Base-by-base conservation (phyloP, 345 rosid species). In the Lepidium sativum region DNA sequence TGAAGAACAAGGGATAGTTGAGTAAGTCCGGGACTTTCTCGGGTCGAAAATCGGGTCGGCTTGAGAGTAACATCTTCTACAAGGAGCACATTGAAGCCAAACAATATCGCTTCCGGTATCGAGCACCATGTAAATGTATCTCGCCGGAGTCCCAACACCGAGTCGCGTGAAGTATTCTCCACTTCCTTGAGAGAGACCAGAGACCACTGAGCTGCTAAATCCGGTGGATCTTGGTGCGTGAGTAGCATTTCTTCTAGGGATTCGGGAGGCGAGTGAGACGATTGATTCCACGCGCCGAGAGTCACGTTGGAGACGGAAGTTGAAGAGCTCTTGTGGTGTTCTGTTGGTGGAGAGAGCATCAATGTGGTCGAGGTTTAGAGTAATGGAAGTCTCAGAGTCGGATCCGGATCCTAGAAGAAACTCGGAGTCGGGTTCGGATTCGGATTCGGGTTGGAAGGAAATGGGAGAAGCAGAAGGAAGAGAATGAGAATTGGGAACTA, bases 161-260 rank as follows among this genome's bases (percentile, higher is more conserved):
- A 94, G 67, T 66, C 97, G 97, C 56, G 96, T 91, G 86, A 94
- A 94, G 76, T 88, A 94, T 78, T 95, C 99, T 3, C 99, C 95
- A 29, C 97, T 91, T 13, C 97, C 96, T 60, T 90, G 96, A 4
- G 99, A 75, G 10, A 95, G 91, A 4, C 99, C 99, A 18, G 96
- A 95, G 20, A 83, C 79, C 0, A 95, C 80, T 1, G 90, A 80
- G 82, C 94, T 87, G 55, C 94, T 84, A 67, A 84, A 84, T 4
- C 83, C 84, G 16, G 29, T 68, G 38, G 52, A 40, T 55, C 34
- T 53, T 3, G 57, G 80, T 20, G 62, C 79, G 54, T 51, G 79
- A 9, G 82, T 69, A 6, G 33, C 9, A 34, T 79, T 76, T 23
- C 79, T n/a, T 10, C 67, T 21, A 18, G 49, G 58, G 32, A 67